Conservation (phyloP, 2,329 filamentous ascomycete species). For the Botrytis fragariae region DNA sequence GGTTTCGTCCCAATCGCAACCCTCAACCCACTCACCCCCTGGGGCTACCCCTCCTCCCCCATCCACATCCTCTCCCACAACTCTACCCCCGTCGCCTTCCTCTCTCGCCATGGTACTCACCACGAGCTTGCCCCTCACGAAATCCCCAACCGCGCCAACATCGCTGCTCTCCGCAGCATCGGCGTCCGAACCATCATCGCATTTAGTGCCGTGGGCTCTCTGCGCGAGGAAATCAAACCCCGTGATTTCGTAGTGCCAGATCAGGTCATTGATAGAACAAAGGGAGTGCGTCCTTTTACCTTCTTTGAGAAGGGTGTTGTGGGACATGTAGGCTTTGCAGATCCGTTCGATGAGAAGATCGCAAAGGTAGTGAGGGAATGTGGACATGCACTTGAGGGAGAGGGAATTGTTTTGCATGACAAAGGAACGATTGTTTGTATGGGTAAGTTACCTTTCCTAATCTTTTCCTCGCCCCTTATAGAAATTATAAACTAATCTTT, state of each 20-base stretch:
- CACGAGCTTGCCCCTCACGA: constrained; percentile 93
- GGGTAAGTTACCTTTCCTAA: constrained; percentile 51
- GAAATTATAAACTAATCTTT: background rate
- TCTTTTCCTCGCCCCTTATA: background rate
- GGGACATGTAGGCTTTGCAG: constrained; percentile 90
- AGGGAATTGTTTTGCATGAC: constrained; percentile 80
- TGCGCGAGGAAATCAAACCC: constrained; percentile 90
- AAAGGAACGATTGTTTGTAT: constrained; percentile 88
- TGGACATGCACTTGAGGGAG: constrained; percentile 72
- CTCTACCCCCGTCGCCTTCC: constrained; percentile 81
- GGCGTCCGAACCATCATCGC: constrained; percentile 90
- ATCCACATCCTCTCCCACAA: constrained; percentile 88
- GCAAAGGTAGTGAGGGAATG: constrained; percentile 75
- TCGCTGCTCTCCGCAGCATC: constrained; percentile 88
- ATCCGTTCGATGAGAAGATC: constrained; percentile 83
- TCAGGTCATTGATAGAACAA: constrained; percentile 96
- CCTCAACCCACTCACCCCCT: constrained; percentile 77
- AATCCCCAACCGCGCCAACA: constrained; percentile 92
- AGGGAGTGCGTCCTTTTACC: constrained; percentile 84
- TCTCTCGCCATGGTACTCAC: constrained; percentile 85
- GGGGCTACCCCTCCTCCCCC: constrained; percentile 73
- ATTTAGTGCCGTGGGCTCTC: constrained; percentile 89
- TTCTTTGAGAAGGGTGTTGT: constrained; percentile 94
- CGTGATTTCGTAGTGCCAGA: constrained; percentile 96
- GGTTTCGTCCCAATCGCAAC: constrained; percentile 82